Evolutionary conservation across 495 filamentous ascomycete genomes (phyloP).

Genomic region (Bombardia bombarda): DNA sequence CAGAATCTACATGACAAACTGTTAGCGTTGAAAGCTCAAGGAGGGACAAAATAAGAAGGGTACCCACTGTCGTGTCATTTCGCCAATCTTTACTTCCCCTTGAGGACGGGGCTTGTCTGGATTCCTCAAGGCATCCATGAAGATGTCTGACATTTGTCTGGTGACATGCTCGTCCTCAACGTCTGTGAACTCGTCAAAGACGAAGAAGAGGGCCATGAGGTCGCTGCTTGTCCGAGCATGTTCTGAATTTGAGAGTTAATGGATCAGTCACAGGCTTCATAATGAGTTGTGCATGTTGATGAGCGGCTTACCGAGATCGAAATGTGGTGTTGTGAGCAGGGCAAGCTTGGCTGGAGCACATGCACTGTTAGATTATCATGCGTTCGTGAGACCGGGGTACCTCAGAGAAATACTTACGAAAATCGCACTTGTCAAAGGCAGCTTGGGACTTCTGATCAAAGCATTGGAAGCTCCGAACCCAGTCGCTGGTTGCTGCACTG

Average conservation of each 20-base stretch:
- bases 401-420: not conserved
- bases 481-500: not conserved
- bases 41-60: not conserved
- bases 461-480: not conserved
- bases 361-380: not conserved
- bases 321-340: not conserved
- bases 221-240: not conserved
- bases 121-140: constrained; percentile 7
- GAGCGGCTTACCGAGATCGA: not conserved
- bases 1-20: constrained; percentile 2
- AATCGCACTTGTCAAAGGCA: not conserved
- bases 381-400: not conserved
- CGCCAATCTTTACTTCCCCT: constrained; percentile 1
- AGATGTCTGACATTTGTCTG: not conserved
- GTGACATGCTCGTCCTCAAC: not conserved
- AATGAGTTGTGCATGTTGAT: not conserved
- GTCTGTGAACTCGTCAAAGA: constrained; percentile 8
- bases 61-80: constrained; percentile 6
- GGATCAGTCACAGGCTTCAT: not conserved
- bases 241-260: not conserved
- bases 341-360: not conserved
- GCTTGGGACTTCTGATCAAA: not conserved
- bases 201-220: constrained; percentile 7
- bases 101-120: constrained; percentile 5
- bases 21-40: not conserved